A percentile compares a stretch with the other conserved stretches of the same genome.
These are phyloP conservation scores for Amphicarpaea edgeworthii DNA, from an alignment of 306 rosid species.

Conservation along the genomic window DNA sequence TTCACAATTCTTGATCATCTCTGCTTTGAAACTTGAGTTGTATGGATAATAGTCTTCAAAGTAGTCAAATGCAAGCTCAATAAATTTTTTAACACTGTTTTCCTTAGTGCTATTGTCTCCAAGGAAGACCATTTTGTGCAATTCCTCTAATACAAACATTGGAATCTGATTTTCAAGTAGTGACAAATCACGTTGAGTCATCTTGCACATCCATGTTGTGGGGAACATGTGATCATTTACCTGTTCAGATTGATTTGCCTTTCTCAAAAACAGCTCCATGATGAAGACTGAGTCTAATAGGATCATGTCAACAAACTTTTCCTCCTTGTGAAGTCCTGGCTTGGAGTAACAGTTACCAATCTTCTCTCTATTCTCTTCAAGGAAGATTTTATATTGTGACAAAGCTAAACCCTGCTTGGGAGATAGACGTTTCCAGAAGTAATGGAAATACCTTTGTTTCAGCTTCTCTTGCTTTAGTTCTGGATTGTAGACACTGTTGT, in stretches of 20 bases:
- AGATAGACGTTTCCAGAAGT: conserved; percentile 38
- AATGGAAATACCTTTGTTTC: conserved; percentile 44
- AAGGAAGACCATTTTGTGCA: neutral
- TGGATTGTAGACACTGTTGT: conserved; percentile 1
- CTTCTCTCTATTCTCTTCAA: conserved; percentile 17
- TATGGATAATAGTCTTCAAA: conserved; percentile 42
- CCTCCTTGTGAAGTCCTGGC: conserved; percentile 5
- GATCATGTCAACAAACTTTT: conserved; percentile 27
- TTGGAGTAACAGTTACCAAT: conserved; percentile 35
- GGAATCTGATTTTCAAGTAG: conserved; percentile 50
- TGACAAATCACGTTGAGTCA: conserved; percentile 36
- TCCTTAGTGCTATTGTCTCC: neutral
- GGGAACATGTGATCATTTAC: conserved; percentile 37
- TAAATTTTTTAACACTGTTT: neutral
- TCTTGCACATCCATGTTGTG: conserved; percentile 39
- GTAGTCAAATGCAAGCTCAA: conserved; percentile 46
- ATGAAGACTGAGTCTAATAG: conserved; percentile 45
- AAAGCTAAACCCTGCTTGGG: conserved; percentile 27
- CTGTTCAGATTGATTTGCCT: neutral
- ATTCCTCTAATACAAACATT: conserved; percentile 34
- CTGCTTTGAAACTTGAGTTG: neutral
- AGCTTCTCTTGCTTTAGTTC: conserved; percentile 39
- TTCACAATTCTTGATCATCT: neutral
- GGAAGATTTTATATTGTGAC: conserved; percentile 18
- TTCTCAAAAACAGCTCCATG: conserved; percentile 42